These are phyloP conservation scores for Lentithecium fluviatile DNA, from an alignment of 495 filamentous ascomycete species.

Conservation along the genomic window DNA sequence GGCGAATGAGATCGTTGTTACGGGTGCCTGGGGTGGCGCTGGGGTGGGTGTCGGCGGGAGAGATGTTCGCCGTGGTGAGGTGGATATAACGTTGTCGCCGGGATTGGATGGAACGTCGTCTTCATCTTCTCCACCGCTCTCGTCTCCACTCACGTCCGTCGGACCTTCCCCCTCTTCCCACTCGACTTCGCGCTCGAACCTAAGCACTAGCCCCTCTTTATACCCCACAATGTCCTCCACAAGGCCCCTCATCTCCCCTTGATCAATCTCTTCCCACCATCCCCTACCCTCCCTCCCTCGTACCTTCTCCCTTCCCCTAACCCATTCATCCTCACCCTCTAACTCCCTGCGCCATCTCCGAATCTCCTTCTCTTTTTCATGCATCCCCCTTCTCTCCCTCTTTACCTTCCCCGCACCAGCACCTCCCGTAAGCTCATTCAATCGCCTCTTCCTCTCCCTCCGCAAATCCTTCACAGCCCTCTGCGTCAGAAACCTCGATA, in stretches of 20 bases:
- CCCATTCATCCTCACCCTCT: not conserved
- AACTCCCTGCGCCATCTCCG: not conserved
- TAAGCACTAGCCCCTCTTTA: not conserved
- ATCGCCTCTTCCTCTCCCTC: not conserved
- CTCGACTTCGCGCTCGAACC: not conserved
- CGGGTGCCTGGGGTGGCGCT: slow-evolving; percentile 1
- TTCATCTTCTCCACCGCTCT: not conserved
- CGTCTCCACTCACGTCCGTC: not conserved
- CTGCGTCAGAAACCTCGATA: slow-evolving; percentile 1
- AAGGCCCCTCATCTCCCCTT: not conserved
- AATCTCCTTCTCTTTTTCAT: not conserved
- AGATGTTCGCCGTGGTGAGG: too few relatives aligned
- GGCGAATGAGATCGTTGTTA: not conserved
- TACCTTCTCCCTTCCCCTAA: slow-evolving; percentile 3
- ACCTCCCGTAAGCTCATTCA: too few relatives aligned
- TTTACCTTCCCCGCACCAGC: not conserved
- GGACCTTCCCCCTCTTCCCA: not conserved
- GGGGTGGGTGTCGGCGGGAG: not conserved
- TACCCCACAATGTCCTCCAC: too few relatives aligned
- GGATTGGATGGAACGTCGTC: not conserved
- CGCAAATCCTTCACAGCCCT: not conserved
- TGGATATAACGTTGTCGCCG: too few relatives aligned
- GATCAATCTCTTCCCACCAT: not conserved
- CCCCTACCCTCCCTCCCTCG: not conserved
- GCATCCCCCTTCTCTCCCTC: not conserved